Conservation (phyloP, 148 eudicot species). For the Talinum fruticosum region DNA sequence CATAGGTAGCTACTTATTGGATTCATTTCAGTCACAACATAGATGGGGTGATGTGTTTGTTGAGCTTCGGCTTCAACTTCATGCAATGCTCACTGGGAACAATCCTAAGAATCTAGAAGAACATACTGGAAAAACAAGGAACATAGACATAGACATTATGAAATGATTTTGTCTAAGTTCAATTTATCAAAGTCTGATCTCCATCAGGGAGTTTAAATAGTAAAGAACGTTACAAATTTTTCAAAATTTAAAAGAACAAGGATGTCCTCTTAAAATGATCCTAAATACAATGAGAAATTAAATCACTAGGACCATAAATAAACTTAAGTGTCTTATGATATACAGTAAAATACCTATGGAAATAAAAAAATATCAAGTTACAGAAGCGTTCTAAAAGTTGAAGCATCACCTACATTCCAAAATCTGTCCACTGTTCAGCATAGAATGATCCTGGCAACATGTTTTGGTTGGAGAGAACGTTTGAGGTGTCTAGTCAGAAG, state of each 20-base stretch:
- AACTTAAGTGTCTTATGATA: not conserved
- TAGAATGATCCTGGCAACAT: not conserved
- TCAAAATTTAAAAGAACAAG: not conserved
- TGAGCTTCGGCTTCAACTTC: not conserved
- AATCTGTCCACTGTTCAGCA: not conserved
- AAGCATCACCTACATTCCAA: not conserved
- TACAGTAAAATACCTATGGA: not conserved
- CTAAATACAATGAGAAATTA: not conserved
- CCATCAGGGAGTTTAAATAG: not conserved
- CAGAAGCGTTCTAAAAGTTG: not conserved
- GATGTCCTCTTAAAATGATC: not conserved
- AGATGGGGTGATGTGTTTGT: not conserved
- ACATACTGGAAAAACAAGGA: not conserved
- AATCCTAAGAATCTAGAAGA: not conserved
- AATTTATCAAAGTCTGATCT: not conserved
- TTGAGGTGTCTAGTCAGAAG: not conserved
- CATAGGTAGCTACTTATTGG: not conserved
- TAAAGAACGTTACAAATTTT: not conserved
- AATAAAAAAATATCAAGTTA: not conserved
- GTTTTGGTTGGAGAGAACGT: not conserved
- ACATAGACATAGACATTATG: not conserved
- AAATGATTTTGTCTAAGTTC: not conserved
- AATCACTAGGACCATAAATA: not conserved
- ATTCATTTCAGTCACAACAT: not conserved
- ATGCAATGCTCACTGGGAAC: not conserved